Evolutionary conservation across 2,329 filamentous ascomycete genomes (phyloP).

Genomic region (Calonectria fujianensis): DNA sequence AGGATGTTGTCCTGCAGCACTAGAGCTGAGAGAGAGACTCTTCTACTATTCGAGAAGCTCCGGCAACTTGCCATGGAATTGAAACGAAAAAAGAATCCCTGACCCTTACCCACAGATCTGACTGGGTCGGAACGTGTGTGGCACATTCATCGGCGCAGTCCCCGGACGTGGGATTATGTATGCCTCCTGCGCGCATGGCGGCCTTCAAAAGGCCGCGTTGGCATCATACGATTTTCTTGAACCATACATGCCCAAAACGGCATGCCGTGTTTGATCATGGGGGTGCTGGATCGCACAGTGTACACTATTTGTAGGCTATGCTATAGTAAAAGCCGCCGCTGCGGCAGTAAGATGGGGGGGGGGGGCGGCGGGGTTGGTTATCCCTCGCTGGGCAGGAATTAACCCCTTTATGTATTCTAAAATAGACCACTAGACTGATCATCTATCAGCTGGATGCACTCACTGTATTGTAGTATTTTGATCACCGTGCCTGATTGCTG

Average conservation of each 20-base stretch:
- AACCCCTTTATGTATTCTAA: neutral
- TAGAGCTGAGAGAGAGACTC: slow-evolving; percentile 42
- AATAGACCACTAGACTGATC: slow-evolving; percentile 10
- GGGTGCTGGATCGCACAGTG: slow-evolving; percentile 24
- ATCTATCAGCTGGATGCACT: neutral
- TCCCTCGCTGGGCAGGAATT: neutral
- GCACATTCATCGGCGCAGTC: slow-evolving; percentile 24
- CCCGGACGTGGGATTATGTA: slow-evolving; percentile 15
- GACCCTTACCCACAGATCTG: too few relatives aligned
- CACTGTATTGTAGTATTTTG: neutral
- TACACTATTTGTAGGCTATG: slow-evolving; percentile 16
- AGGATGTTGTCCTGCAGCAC: slow-evolving; percentile 73
- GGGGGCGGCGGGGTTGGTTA: too few relatives aligned
- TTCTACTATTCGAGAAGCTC: too few relatives aligned
- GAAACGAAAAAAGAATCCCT: neutral
- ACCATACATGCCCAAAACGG: slow-evolving; percentile 26
- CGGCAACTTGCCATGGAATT: neutral
- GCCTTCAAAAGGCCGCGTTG: slow-evolving; percentile 20
- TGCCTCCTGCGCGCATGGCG: slow-evolving; percentile 5
- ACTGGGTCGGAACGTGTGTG: neutral
- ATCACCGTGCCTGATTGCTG: neutral
- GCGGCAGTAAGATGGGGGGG: neutral
- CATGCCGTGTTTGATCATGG: slow-evolving; percentile 26
- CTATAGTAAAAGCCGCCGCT: neutral
- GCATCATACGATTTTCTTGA: slow-evolving; percentile 37